These are phyloP conservation scores for Entophlyctis helioformis DNA, from an alignment of 192 early-diverging fungal genomes.

Conservation along the genomic window DNA sequence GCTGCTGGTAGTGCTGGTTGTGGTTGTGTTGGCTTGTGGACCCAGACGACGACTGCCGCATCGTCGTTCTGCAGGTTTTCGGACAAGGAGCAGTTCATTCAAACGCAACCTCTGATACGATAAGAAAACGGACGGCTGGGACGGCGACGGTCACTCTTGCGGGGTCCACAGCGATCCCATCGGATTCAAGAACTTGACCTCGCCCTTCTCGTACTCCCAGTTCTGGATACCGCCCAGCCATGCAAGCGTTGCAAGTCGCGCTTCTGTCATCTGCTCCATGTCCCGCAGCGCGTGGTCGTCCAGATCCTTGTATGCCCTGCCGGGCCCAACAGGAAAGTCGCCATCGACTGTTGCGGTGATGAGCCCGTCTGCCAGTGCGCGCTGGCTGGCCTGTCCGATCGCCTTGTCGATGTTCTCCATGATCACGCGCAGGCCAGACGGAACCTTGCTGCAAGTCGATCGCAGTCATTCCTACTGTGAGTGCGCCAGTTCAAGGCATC, in stretches of 20 bases:
- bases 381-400: slow-evolving; percentile 29
- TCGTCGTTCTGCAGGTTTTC: no score
- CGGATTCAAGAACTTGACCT: slow-evolving; percentile 40
- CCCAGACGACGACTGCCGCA: no score
- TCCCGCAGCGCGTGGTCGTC: slow-evolving; percentile 11
- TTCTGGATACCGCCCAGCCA: slow-evolving; percentile 33
- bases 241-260: slow-evolving; percentile 38
- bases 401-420: slow-evolving; percentile 33
- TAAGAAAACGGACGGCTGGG: no score
- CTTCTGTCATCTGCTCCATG: slow-evolving; percentile 30
- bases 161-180: slow-evolving; percentile 42
- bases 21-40: no score
- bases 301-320: slow-evolving; percentile 10
- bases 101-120: no score
- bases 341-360: slow-evolving; percentile 18
- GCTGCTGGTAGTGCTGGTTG: no score
- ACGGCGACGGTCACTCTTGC: no score
- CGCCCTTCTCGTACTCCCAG: slow-evolving; percentile 35
- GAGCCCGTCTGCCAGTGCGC: slow-evolving; percentile 24
- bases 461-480: slow-evolving; percentile 1
- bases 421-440: slow-evolving; percentile 27
- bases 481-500: slow-evolving; percentile 6
- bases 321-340: slow-evolving; percentile 40
- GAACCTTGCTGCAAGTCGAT: slow-evolving; percentile 25
- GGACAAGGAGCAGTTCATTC: no score